Base-by-base conservation (phyloP, 2,329 filamentous ascomycete species). In the Microsporum canis region DNA sequence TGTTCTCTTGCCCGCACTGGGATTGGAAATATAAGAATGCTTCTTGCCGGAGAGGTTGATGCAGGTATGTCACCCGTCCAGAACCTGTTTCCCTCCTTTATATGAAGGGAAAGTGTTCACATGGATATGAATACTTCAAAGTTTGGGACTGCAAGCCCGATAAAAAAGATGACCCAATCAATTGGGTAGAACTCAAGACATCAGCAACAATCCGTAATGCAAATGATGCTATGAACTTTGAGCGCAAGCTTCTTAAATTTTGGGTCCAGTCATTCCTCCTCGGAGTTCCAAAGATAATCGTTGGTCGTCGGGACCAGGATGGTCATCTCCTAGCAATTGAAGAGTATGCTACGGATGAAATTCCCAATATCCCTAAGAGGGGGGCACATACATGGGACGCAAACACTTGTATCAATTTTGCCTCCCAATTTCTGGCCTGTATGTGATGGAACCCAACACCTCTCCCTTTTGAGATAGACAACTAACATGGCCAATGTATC, bases 221-320 rank as follows among this genome's bases (percentile, higher is more conserved):
- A 1, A 81, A 84, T 55, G 88, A 94, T 68, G 80, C 84, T 69
- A 75, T 86, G 23, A 87, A 85, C 64, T 96, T 92, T 71, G 89
- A 96, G 74, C 84, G 88, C 57, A 97, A 97, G 72, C 81, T 97
- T 60, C 83, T 95, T 74, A 95, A 95, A 70, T 96, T 92, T 76
- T 99, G 94, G 94, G 89, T 92, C 12, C 94, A 97, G 73, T 95
- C 89, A 0, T 99, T 96, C 70, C 80, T 99, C 1, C 85, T 99
- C 1, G 92, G 92, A 45, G 91, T 97, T 0, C 90, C 91, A 0
- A 94, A 87, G 66, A 89, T 99, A 65, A 84, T 96, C 53, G 88
- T 99, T 34, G 94, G 94, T 0, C 96, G 94, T 72, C 85, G 94
- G 56, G 86, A 83, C 38, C 83, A 81, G 61, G 70, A 86, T 60